phyloP scores from a whole-genome alignment of 306 rosid species.

The Prunus mira region DNA sequence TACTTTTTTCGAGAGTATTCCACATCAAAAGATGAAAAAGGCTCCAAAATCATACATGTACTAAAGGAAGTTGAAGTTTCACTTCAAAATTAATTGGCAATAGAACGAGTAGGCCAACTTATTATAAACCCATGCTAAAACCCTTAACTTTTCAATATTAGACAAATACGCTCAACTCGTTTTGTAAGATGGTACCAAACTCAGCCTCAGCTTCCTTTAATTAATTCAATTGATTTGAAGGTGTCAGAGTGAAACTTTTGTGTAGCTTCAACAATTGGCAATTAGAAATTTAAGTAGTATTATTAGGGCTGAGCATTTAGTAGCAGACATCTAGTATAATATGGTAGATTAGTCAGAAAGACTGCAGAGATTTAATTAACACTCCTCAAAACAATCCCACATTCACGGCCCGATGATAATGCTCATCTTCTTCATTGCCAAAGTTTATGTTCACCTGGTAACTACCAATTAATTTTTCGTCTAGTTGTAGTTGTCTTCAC shows the following conservation, averaged over 20 bases:
- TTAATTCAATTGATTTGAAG: not conserved
- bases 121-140: accelerated
- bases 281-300: not conserved
- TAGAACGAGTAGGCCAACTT: accelerated
- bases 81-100: too few relatives aligned
- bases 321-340: too few relatives aligned
- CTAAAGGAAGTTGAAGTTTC: too few relatives aligned
- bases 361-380: not conserved
- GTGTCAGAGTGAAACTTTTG: not conserved
- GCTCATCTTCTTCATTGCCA: not conserved
- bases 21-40: too few relatives aligned
- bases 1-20: too few relatives aligned
- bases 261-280: not conserved
- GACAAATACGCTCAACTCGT: too few relatives aligned
- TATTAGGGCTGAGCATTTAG: not conserved
- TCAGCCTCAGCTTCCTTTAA: not conserved
- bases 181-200: too few relatives aligned
- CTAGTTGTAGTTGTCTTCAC: too few relatives aligned
- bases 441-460: not conserved
- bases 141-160: too few relatives aligned
- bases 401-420: constrained; percentile 12
- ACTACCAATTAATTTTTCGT: too few relatives aligned
- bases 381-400: not conserved
- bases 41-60: accelerated
- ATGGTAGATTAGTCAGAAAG: not conserved